Conservation (phyloP, 1,139 yeast genomes). For the Scheffersomyces cryptocercus region DNA sequence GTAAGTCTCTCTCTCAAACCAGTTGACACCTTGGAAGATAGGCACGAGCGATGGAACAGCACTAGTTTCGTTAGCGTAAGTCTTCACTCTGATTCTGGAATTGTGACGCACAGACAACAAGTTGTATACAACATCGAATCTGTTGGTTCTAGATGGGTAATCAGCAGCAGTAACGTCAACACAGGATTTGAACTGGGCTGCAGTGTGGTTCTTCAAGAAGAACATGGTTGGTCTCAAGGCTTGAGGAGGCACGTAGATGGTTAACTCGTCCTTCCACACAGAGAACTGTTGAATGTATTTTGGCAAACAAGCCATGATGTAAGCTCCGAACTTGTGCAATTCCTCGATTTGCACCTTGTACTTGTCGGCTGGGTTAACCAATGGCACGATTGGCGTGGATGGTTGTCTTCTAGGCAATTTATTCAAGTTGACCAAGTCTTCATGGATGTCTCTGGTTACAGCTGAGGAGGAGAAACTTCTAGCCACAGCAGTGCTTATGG, state of each 20-base stretch:
- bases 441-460: slow-evolving; percentile 9
- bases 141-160: slow-evolving; percentile 78
- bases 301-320: slow-evolving; percentile 77
- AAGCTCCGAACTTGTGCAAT: slow-evolving; percentile 80
- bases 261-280: slow-evolving; percentile 90
- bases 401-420: slow-evolving; percentile 43
- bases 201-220: slow-evolving; percentile 75
- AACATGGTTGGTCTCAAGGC: slow-evolving; percentile 70
- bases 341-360: slow-evolving; percentile 70
- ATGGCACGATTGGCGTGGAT: slow-evolving; percentile 48
- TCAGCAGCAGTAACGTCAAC: slow-evolving; percentile 88
- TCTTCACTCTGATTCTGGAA: slow-evolving; percentile 85
- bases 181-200: slow-evolving; percentile 76
- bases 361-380: slow-evolving; percentile 78
- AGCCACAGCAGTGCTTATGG: slow-evolving; percentile 1
- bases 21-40: slow-evolving; percentile 77
- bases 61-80: slow-evolving; percentile 81
- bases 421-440: slow-evolving; percentile 39
- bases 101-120: slow-evolving; percentile 79
- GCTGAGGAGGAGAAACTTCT: slow-evolving; percentile 6
- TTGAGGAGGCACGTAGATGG: slow-evolving; percentile 73
- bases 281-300: slow-evolving; percentile 81
- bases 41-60: slow-evolving; percentile 79
- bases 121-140: slow-evolving; percentile 88
- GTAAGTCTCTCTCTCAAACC: slow-evolving; percentile 89